Percentiles rank a stretch among this genome's conserved stretches.
phyloP scores from a whole-genome alignment of 257 asterid species.

The Fraxinus americana region DNA sequence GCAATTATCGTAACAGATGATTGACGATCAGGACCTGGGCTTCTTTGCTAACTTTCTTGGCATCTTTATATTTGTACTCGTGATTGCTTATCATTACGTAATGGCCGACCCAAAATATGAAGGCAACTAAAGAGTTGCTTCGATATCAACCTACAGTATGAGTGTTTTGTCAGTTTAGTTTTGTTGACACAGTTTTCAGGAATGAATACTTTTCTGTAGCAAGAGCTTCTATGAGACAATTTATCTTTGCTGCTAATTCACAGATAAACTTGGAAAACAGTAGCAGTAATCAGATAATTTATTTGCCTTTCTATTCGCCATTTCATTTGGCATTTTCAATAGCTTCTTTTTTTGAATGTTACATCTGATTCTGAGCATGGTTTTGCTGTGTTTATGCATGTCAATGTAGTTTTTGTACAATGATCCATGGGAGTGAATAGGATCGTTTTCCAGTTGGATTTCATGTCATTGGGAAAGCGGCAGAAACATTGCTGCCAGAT shows the following conservation, averaged over 20 bases:
- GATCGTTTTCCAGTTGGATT: neutral
- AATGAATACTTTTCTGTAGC: slow-evolving; percentile 30
- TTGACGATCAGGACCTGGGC: slow-evolving; percentile 94
- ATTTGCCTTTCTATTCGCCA: neutral
- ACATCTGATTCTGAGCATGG: neutral
- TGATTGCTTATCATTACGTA: slow-evolving; percentile 90
- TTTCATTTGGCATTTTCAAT: neutral
- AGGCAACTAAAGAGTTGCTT: slow-evolving; percentile 57
- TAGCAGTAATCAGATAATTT: neutral
- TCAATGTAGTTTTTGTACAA: neutral
- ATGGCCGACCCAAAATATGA: slow-evolving; percentile 91
- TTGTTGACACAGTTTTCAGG: slow-evolving; percentile 29
- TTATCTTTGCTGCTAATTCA: slow-evolving; percentile 27
- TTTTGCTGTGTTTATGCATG: neutral
- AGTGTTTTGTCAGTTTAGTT: slow-evolving; percentile 27
- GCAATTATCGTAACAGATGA: slow-evolving; percentile 61
- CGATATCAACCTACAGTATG: slow-evolving; percentile 25
- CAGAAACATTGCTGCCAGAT: neutral
- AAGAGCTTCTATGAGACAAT: slow-evolving; percentile 29
- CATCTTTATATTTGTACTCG: slow-evolving; percentile 75
- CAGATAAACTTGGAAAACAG: slow-evolving; percentile 28
- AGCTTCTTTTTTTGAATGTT: neutral
- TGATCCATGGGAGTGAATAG: neutral
- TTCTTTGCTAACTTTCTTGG: slow-evolving; percentile 98
- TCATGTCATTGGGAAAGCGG: neutral